Evolutionary conservation across 495 filamentous ascomycete genomes (phyloP), one percentile per base, ranked within the genome.

Genomic region (Geopyxis carbonaria): DNA sequence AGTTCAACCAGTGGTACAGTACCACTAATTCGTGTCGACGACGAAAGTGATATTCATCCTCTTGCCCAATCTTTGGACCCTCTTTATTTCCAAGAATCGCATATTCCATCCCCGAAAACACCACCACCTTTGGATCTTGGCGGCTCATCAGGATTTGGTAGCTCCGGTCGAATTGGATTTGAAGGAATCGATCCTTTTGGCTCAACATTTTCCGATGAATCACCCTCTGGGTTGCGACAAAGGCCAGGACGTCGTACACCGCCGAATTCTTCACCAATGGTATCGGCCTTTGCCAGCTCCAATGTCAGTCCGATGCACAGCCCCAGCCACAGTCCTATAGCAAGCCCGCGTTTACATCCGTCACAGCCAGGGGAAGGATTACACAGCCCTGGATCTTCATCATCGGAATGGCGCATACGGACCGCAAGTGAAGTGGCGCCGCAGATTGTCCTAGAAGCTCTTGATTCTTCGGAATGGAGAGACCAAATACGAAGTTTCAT

Each of bases 1-100:
- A 45, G 52, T 22, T 48, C 50, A 31, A 43, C 22, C 2, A 34
- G 29, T 18, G 31, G 40, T 15, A 72, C 70, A 20, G 80, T 93
- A 21, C 89, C 89, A 1, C 83, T 92, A 48, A 93, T 95, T 45
- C 76, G 79, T 42, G 78, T 95, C 21, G 85, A 93, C 45, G 77
- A 72, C 34, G 66, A 68, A 40, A 67, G 73, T 21, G 62, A 61
- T 11, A 51, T 51, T 16, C 61, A 51, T 41, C 63, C 49, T 32
- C 51, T 39, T 31, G 45, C 44, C 22, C 50, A 29, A 21, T 51
- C 32, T 45, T 52, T 32, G 38, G 50, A 7, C 35, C 38, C 34
- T 42, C 39, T 39, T 43, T 23, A 18, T 16, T 23, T 14, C 27
- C 13, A 22, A 19, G 24, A 35, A 33, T 49, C 40, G 10, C 51